Base-by-base conservation (phyloP, 2,329 filamentous ascomycete genomes). In the Scedosporium apiospermum region DNA sequence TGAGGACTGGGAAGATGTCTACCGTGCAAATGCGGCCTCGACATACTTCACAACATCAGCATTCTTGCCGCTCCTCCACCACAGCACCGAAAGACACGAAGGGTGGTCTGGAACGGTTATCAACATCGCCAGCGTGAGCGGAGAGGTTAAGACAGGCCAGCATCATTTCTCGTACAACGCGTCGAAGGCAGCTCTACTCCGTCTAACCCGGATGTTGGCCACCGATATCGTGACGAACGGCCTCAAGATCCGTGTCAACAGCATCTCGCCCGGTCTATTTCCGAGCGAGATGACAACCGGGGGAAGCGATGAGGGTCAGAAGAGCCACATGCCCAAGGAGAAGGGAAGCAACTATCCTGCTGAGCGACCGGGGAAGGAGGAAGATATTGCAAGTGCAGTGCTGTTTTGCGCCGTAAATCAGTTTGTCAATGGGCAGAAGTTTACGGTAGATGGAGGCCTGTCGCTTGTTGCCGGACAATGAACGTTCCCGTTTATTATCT, bases 1-100 rank as follows among this genome's bases (percentile, higher is more conserved):
- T 63, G 84, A 90, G 41, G 84, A 88, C 68, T 95, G 90, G 91
- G 81, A 80, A n/a, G 74, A 82, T 49, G 84, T 85, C 0, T 93
- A 89, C 77, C 83, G 84, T 64, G 90, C 89, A 21, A 92, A 96
- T 66, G 89, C 93, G 10, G 84, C 90, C 38, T 83, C 82, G 64
- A 79, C 86, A 63, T 89, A 85, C 76, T 89, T 87, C 66, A 78
- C 83, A 59, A 86, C 86, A 0, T 80, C 86, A 59, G 81, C 84
- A 0, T 80, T 89, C 55, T 81, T 85, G 1, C 85, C 86, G 0
- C 76, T 88, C 3, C 78, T 90, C 60, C 81, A 87, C 69, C 78
- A 78, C 23, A 76, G 67, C 68, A 80, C 69, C 67, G 74, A 78
- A 60, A 67, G 63, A 1, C 72, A 77, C 64, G 65, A 68, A 4